Base-by-base conservation (phyloP, 2,329 filamentous ascomycete species). In the Erysiphe pulchra region DNA sequence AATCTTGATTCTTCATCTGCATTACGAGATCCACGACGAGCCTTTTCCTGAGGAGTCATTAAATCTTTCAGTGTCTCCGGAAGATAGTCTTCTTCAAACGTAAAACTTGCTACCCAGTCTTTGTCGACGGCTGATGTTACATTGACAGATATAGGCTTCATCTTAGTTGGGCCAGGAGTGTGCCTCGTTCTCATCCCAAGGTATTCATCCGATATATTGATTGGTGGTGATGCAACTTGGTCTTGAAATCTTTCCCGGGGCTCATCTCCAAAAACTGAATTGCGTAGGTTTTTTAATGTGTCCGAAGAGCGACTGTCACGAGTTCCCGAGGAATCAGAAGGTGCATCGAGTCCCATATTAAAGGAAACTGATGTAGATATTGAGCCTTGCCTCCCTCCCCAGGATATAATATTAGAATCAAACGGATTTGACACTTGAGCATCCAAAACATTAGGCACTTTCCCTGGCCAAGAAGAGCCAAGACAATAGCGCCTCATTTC, bases 391-490 rank as follows among this genome's bases (percentile, higher is more conserved):
- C 84, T 75, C 16, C 87, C 86, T 50, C 84, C 85, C 59, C 87
- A 82, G 11, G 86, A 94, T 45, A 94, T 82, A 44, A 86, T 87
- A 56, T 94, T 90, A 54, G 85, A 92, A 61, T 95, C 90, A 59
- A 95, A 94, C 0, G 87, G 95, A 9, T 86, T 83, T 1, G 90
- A 90, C 9, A 95, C 71, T 14, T 84, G 85, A 2, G 85, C 90
- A 63, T 95, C 87, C 50, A 94, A 71, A 13, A 92, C 82, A n/a
- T 82, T 90, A n/a, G 93, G 60, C 2, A 71, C 73, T 53, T 74
- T 77, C 44, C 71, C 71, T 0, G 86, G 84, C 20, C 20, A 24
- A 13, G 86, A 92, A 45, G 90, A 71, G 20, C 80, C 80, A 36
- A 86, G 68, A n/a, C 80, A 75, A 31, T 71, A 65, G 32, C 72